Evolutionary conservation across 2,329 filamentous ascomycete genomes (phyloP), one percentile per base, ranked within the genome.

Genomic region (Didymella pinodella): DNA sequence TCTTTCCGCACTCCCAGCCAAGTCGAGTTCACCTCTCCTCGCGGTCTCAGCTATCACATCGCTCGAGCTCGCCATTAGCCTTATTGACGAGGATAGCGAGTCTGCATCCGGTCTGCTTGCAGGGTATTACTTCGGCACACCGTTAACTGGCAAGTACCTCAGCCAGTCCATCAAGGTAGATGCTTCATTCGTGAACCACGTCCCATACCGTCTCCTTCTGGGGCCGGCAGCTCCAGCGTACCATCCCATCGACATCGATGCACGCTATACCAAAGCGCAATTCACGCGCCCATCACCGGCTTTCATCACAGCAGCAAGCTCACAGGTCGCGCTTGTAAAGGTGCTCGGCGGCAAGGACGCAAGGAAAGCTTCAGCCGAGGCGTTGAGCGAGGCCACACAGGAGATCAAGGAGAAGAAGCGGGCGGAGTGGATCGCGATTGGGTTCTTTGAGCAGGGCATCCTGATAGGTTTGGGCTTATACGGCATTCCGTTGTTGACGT

Each of bases 121-220:
- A 20, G 77, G 81, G 2, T 87, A 86, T 64, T 77, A 84, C 61
- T 88, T 87, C 67, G 81, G 81, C 10, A 75, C 76, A 22, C 76
- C 81, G 0, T 62, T 76, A 1, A 75, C 82, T 2, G 84, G 81
- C 16, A 89, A 88, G 68, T 89, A 88, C 62, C 77, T 89, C 4
- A 78, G 80, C 7, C 84, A 88, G 62, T 87, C 85, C 69, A 74
- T 88, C 34, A 66, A 78, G 8, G 77, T 84, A 2, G 75, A 82
- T 12, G 69, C 81, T 0, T 82, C 83, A 0, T 84, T 83, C 67
- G 75, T 85, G 54, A 89, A 89, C 69, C 82, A 86, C 51, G 79
- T 89, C 7, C 86, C 86, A 0, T 62, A 76, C 2, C 79, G 84
- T 32, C 75, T 89, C 2, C 80, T 89, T 4, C 65, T 81, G 70